A percentile compares a stretch with the other conserved stretches of the same genome.
These are phyloP conservation scores for Geotrichum restrictum DNA, from an alignment of 1,139 yeast species.

Conservation along the genomic window DNA sequence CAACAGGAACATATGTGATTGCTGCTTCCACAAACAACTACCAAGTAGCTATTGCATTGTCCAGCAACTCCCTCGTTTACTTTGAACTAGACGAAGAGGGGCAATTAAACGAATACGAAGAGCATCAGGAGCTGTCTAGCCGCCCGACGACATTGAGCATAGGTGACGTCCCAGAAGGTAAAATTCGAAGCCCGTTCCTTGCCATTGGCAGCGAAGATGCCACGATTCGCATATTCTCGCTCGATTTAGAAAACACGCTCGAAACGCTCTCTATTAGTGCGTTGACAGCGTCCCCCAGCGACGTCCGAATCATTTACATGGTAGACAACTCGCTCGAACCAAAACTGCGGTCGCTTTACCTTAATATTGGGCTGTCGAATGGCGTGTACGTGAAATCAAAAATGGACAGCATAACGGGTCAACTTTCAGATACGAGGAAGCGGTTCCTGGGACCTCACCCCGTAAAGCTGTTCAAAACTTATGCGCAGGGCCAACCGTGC, in stretches of 20 bases:
- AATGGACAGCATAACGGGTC: conserved; percentile 59
- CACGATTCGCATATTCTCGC: conserved; percentile 64
- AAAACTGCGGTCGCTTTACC: conserved; percentile 33
- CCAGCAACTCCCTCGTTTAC: conserved; percentile 72
- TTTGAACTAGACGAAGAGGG: conserved; percentile 73
- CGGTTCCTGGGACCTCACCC: conserved; percentile 70
- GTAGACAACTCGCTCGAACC: conserved; percentile 25
- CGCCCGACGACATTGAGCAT: conserved; percentile 51
- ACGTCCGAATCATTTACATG: conserved; percentile 48
- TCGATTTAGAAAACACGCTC: conserved; percentile 59
- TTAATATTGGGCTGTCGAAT: conserved; percentile 76
- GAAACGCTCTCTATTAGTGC: conserved; percentile 66
- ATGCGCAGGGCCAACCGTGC: conserved; percentile 31
- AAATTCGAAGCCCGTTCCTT: conserved; percentile 52
- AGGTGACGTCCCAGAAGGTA: conserved; percentile 50
- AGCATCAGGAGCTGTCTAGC: conserved; percentile 53
- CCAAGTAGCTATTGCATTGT: conserved; percentile 67
- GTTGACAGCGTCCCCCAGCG: conserved; percentile 55
- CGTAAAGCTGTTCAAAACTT: conserved; percentile 46
- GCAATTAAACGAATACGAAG: conserved; percentile 66
- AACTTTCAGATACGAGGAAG: conserved; percentile 61
- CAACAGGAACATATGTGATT: conserved; percentile 65
- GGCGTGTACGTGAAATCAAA: conserved; percentile 72
- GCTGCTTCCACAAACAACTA: conserved; percentile 59
- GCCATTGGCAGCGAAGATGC: conserved; percentile 71